These are phyloP conservation scores for Leishmania aethiopica DNA, from an alignment of 208 protist genomes.

Conservation along the genomic window DNA sequence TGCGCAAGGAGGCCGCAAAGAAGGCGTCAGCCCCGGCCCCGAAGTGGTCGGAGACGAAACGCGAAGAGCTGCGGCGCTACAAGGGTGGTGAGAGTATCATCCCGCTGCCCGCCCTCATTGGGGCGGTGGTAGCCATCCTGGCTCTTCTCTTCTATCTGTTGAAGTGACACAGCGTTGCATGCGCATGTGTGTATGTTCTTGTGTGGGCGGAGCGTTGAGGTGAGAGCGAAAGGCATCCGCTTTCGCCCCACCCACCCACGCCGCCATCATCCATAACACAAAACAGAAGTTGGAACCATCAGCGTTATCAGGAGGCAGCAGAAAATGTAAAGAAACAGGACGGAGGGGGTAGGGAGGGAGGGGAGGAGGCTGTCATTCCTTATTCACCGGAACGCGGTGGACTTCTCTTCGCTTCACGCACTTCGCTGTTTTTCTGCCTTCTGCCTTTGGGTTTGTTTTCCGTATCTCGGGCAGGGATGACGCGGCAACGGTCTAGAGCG, in stretches of 20 bases:
- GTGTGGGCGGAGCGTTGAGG: background rate
- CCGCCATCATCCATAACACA: background rate
- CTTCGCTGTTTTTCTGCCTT: slow-evolving; percentile 13
- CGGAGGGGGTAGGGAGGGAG: background rate
- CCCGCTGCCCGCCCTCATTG: slow-evolving; percentile 50
- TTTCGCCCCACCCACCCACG: background rate
- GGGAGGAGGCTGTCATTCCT: background rate
- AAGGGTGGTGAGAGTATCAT: slow-evolving; percentile 61
- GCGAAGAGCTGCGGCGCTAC: slow-evolving; percentile 60
- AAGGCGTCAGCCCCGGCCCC: slow-evolving; percentile 26
- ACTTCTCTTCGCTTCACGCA: background rate
- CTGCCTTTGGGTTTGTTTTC: background rate
- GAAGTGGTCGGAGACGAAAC: slow-evolving; percentile 58
- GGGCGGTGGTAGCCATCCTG: slow-evolving; percentile 29
- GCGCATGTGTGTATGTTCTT: background rate
- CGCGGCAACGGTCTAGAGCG: background rate
- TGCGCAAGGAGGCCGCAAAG: slow-evolving; percentile 16
- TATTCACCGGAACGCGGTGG: background rate
- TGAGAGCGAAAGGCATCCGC: background rate
- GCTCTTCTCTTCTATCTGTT: slow-evolving; percentile 41
- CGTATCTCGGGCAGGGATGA: background rate
- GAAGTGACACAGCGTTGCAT: slow-evolving; percentile 2
- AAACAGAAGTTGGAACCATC: background rate
- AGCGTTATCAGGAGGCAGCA: background rate
- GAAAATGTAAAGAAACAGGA: background rate